Evolutionary conservation across 2,329 filamentous ascomycete species (phyloP).

Genomic region (Scytalidium lignicola): DNA sequence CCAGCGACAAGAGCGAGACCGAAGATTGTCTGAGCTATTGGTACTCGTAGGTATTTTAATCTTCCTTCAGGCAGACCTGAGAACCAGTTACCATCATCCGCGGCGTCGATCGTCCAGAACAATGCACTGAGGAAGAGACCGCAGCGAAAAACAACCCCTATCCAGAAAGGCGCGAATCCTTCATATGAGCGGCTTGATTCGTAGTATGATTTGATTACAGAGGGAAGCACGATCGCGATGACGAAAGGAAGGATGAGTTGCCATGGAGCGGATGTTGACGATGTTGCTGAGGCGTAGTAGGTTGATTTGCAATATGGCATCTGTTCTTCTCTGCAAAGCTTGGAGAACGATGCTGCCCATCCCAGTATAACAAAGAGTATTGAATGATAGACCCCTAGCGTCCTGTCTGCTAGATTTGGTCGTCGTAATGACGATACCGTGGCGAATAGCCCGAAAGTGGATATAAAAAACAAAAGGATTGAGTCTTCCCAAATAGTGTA

Average conservation of each 20-base stretch:
- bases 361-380: slow-evolving; percentile 69
- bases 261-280: slow-evolving; percentile 89
- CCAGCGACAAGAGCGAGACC: slow-evolving; percentile 79
- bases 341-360: background rate
- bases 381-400: slow-evolving; percentile 79
- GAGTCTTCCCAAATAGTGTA: slow-evolving; percentile 99
- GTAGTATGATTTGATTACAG: slow-evolving; percentile 75
- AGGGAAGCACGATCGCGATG: slow-evolving; percentile 67
- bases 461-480: slow-evolving; percentile 85
- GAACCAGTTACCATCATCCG: slow-evolving; percentile 81
- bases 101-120: slow-evolving; percentile 88
- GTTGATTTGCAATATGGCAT: slow-evolving; percentile 96
- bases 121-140: slow-evolving; percentile 70
- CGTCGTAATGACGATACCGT: slow-evolving; percentile 72
- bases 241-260: slow-evolving; percentile 76
- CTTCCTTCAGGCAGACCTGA: slow-evolving; percentile 48
- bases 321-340: slow-evolving; percentile 90
- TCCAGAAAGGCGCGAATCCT: slow-evolving; percentile 78
- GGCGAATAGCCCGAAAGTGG: slow-evolving; percentile 76
- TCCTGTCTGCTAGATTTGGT: slow-evolving; percentile 59
- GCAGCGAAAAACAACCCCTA: slow-evolving; percentile 71
- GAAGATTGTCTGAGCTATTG: slow-evolving; percentile 74
- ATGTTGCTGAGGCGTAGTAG: slow-evolving; percentile 87
- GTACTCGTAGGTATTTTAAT: slow-evolving; percentile 70
- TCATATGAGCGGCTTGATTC: slow-evolving; percentile 80